Percentiles rank a stretch among this genome's conserved stretches.
phyloP scores from a whole-genome alignment of 441 rosid genomes.

The Corymbia citriodora region DNA sequence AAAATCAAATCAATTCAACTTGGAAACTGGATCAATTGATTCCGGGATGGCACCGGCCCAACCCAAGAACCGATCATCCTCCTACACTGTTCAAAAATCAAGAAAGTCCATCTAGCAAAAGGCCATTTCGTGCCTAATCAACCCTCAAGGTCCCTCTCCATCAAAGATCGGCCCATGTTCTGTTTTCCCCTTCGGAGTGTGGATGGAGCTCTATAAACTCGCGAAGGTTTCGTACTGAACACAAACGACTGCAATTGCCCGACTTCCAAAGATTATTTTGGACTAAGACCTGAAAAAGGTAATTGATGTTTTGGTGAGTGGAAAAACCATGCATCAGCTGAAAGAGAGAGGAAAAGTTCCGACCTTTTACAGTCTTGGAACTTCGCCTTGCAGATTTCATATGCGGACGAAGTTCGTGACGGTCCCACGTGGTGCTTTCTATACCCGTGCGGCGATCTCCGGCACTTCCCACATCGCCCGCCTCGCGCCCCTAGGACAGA shows the following conservation, averaged over 20 bases:
- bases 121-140: not conserved
- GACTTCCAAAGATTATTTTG: not conserved
- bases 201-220: not conserved
- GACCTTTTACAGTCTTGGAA: not conserved
- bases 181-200: not conserved
- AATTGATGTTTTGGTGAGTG: not conserved
- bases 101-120: not conserved
- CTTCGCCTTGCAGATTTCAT: not conserved
- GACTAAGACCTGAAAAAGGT: not conserved
- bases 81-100: not conserved
- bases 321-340: not conserved
- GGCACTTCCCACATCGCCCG: constrained; percentile 34
- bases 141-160: not conserved
- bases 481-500: constrained; percentile 43
- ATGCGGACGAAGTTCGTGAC: constrained; percentile 22
- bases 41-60: fast-evolving
- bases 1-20: not conserved
- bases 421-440: constrained; percentile 22
- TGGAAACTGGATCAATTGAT: fast-evolving
- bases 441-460: constrained; percentile 8
- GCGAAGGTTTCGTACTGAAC: not conserved
- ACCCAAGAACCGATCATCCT: not conserved
- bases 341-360: not conserved
- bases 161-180: not conserved
- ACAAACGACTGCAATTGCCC: not conserved